Conservation (phyloP, 1,284 basidiomycete species). For the Apiotrichum mycotoxinovorans region DNA sequence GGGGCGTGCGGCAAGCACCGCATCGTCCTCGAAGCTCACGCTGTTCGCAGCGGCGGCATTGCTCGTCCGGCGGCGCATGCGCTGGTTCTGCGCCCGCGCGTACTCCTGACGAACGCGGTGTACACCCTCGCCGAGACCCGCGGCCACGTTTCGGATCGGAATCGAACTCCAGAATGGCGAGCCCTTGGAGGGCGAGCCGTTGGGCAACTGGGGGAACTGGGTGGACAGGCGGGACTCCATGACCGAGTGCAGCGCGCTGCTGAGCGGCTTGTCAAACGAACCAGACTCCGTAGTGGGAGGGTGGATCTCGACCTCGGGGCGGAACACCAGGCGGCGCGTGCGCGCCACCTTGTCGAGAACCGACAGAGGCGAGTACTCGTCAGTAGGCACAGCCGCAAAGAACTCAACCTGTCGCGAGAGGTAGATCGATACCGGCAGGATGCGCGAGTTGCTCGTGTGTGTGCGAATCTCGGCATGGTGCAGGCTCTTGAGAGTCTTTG, state of each 20-base stretch:
- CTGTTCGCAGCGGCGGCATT: constrained; percentile 17
- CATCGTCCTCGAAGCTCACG: constrained; percentile 46
- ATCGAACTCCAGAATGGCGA: constrained; percentile 30
- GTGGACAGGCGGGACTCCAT: constrained; percentile 56
- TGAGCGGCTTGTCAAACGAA: constrained; percentile 73
- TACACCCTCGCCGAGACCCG: constrained; percentile 40
- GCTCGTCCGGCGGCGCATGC: constrained; percentile 18
- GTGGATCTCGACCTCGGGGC: constrained; percentile 65
- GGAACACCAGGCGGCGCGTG: constrained; percentile 63
- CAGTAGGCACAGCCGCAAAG: constrained; percentile 62
- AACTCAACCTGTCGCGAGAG: constrained; percentile 77
- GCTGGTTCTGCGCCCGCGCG: constrained; percentile 27
- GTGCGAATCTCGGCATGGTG: constrained; percentile 76
- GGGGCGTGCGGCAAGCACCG: constrained; percentile 27
- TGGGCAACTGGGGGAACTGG: constrained; percentile 72
- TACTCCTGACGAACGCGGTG: constrained; percentile 41
- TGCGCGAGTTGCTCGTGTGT: constrained; percentile 56
- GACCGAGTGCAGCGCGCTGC: constrained; percentile 64
- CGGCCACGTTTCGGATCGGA: constrained; percentile 42
- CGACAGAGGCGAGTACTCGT: constrained; percentile 72
- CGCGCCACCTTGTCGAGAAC: constrained; percentile 63
- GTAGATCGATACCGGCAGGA: constrained; percentile 70
- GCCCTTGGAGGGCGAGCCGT: constrained; percentile 53
- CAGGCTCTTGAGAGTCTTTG: constrained; percentile 56
- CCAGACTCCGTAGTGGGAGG: constrained; percentile 20